phyloP scores from a whole-genome alignment of 352 stramenopile genomes.

The Phytophthora litchii region DNA sequence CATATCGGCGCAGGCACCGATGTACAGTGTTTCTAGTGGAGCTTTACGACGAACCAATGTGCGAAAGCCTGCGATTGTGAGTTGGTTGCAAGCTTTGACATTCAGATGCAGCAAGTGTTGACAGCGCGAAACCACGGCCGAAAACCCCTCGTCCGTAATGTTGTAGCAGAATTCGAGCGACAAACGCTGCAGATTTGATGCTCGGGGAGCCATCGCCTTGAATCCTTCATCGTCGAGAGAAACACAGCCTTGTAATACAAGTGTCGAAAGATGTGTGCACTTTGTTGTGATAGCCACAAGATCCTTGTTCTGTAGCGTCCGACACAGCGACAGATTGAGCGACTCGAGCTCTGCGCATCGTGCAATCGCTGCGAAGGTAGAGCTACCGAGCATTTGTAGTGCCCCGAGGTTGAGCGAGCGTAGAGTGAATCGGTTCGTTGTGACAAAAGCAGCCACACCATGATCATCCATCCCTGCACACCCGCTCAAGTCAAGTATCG shows the following conservation, averaged over 20 bases:
- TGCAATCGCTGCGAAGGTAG: conserved; percentile 68
- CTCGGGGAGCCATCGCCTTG: conserved; percentile 42
- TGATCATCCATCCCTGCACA: conserved; percentile 55
- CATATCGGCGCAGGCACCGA: conserved; percentile 72
- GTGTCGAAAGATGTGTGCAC: conserved; percentile 47
- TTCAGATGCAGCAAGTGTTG: conserved; percentile 72
- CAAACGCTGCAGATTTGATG: conserved; percentile 50
- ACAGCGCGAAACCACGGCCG: conserved; percentile 54
- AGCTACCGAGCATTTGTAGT: conserved; percentile 54
- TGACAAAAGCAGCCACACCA: conserved; percentile 55
- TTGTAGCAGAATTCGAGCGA: conserved; percentile 91
- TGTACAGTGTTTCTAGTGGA: conserved; percentile 58
- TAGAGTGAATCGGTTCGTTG: conserved; percentile 56
- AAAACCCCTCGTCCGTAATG: conserved; percentile 75
- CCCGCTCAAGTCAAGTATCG: conserved; percentile 53
- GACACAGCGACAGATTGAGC: conserved; percentile 83
- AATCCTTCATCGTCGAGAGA: conserved; percentile 71
- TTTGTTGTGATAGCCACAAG: conserved; percentile 47
- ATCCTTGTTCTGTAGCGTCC: conserved; percentile 60
- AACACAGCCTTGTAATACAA: conserved; percentile 71
- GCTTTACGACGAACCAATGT: conserved; percentile 46
- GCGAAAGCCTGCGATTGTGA: conserved; percentile 68
- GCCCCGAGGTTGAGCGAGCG: conserved; percentile 63
- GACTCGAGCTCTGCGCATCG: conserved; percentile 50
- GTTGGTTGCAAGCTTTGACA: conserved; percentile 87